phyloP scores from a whole-genome alignment of 2,329 filamentous ascomycete genomes.

The Ceratocystis eucalypticola region DNA sequence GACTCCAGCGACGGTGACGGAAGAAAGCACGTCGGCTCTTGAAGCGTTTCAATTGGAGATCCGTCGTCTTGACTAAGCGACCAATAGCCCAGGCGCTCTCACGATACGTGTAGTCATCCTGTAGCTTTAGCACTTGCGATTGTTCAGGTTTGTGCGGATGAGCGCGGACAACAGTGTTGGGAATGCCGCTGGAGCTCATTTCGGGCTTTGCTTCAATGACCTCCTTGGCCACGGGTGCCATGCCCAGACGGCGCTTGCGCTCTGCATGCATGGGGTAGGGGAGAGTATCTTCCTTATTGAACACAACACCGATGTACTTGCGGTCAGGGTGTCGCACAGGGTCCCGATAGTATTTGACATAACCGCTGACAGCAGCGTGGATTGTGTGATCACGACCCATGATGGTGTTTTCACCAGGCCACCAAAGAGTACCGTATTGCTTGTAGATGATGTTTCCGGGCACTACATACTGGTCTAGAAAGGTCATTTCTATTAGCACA shows the following conservation, averaged over 20 bases:
- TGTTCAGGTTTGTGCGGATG: slow-evolving; percentile 30
- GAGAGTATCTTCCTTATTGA: slow-evolving; percentile 66
- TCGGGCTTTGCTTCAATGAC: slow-evolving; percentile 27
- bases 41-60: slow-evolving; percentile 37
- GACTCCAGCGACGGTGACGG: slow-evolving; percentile 32
- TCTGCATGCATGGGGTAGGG: slow-evolving; percentile 63
- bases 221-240: slow-evolving; percentile 39
- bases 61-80: slow-evolving; percentile 38
- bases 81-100: slow-evolving; percentile 49
- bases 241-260: slow-evolving; percentile 60
- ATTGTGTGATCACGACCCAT: slow-evolving; percentile 97
- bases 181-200: slow-evolving; percentile 35
- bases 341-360: slow-evolving; percentile 94
- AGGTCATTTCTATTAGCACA: neutral
- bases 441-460: slow-evolving; percentile 97
- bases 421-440: slow-evolving; percentile 89
- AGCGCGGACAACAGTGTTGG: slow-evolving; percentile 34
- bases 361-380: slow-evolving; percentile 70
- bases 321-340: slow-evolving; percentile 67
- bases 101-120: slow-evolving; percentile 43
- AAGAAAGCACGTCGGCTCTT: slow-evolving; percentile 38
- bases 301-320: slow-evolving; percentile 88
- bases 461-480: slow-evolving; percentile 73
- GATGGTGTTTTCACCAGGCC: slow-evolving; percentile 84
- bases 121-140: slow-evolving; percentile 36